Evolutionary conservation across 2,329 filamentous ascomycete species (phyloP).

Genomic region (Canariomyces notabilis): DNA sequence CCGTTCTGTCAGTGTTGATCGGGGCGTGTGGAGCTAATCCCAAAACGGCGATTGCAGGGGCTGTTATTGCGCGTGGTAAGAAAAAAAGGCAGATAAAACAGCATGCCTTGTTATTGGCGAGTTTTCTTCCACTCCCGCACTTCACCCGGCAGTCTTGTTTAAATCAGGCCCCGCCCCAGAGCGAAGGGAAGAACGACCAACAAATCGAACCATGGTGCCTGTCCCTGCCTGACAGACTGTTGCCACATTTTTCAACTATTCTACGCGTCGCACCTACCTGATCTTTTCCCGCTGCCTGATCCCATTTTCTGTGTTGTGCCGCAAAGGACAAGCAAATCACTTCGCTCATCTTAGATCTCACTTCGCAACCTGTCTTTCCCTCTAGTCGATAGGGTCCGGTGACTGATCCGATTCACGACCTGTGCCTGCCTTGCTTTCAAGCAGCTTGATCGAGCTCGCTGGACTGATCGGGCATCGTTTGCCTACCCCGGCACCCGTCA

Average conservation of each 20-base stretch:
- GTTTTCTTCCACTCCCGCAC: neutral
- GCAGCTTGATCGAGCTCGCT: neutral
- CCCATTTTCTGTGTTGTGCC: no score
- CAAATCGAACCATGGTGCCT: neutral
- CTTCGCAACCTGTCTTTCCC: no score
- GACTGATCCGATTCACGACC: neutral
- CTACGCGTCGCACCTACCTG: neutral
- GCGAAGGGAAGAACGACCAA: neutral
- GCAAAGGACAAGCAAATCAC: no score
- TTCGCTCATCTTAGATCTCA: neutral
- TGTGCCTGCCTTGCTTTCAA: neutral
- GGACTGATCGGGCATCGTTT: neutral
- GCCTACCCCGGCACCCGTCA: no score
- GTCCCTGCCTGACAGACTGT: neutral
- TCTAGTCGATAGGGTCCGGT: no score
- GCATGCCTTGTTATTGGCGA: conserved; percentile 15
- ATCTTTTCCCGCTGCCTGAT: no score
- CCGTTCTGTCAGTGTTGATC: conserved; percentile 24
- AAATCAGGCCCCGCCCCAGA: no score
- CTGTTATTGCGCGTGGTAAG: conserved; percentile 5
- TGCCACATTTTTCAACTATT: neutral
- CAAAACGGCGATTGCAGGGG: conserved; percentile 23
- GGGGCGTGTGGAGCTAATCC: conserved; percentile 28
- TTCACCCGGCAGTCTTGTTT: neutral
- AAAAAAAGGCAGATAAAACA: conserved; percentile 14